Percentiles rank a stretch among this genome's conserved stretches.
These are phyloP conservation scores for Sonneratia caseolaris DNA, from an alignment of 345 rosid genomes.

Conservation along the genomic window DNA sequence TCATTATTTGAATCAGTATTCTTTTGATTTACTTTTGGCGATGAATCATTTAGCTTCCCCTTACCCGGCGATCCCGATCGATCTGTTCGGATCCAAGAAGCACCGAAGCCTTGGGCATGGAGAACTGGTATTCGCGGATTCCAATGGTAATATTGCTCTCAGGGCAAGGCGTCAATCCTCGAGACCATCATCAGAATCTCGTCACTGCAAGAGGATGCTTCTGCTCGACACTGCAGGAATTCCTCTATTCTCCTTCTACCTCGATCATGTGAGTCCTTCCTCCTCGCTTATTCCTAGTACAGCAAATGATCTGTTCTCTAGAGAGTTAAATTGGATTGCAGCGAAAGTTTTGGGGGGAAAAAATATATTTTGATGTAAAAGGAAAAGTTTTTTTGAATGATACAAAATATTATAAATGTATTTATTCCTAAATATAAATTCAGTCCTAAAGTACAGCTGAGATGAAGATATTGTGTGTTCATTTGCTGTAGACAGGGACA, in stretches of 20 bases:
- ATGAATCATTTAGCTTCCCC: conserved; percentile 1
- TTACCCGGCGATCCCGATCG: conserved; percentile 39
- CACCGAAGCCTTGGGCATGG: conserved; percentile 47
- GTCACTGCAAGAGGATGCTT: conserved; percentile 8
- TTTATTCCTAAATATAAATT: too few relatives aligned
- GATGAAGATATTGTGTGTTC: neutral
- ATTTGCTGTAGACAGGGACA: conserved; percentile 38
- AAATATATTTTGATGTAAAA: too few relatives aligned
- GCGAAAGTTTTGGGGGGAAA: too few relatives aligned
- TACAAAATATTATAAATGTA: too few relatives aligned
- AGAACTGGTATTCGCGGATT: conserved; percentile 59
- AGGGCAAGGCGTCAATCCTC: conserved; percentile 22
- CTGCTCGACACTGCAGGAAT: conserved; percentile 44
- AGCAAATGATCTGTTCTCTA: too few relatives aligned
- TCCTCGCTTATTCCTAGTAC: neutral
- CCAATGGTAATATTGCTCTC: conserved; percentile 43
- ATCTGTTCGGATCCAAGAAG: conserved; percentile 67
- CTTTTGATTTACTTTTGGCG: neutral
- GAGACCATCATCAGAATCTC: conserved; percentile 9
- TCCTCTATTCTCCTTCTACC: conserved; percentile 39
- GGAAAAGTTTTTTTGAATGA: too few relatives aligned
- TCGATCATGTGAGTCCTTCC: conserved; percentile 33
- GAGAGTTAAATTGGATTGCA: too few relatives aligned
- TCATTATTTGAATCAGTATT: neutral
- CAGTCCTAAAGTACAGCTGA: neutral